Base-by-base conservation (phyloP, 2,329 filamentous ascomycete genomes). In the Stagonosporopsis cucurbitacearum region DNA sequence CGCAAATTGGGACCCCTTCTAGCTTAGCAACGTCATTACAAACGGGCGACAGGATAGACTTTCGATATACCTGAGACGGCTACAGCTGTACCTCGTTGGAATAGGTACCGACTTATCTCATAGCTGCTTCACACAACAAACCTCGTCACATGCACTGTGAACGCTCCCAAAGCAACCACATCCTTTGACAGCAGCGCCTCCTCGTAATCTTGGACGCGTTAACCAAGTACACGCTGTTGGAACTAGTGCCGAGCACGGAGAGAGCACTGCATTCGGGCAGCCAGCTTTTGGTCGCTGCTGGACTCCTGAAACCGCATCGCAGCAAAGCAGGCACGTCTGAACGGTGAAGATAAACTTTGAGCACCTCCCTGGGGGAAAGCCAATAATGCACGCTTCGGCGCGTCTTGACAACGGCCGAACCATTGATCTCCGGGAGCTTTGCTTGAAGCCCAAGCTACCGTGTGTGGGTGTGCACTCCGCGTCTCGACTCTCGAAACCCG, bases 41-140 rank as follows among this genome's bases (percentile, higher is more conserved):
- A 56, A 57, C 61, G 33, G 59, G 41, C 42, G 43, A 35, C 25
- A 59, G 50, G 26, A 40, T 40, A 39, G 36, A 32, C 42, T 52
- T 26, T 51, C 48, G 54, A 58, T 66, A 55, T 65, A 66, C 43
- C 41, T 68, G 65, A 68, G 62, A 66, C 65, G 30, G 41, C 60
- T 54, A 65, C 57, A 57, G 52, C 59, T 50, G 44, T 53, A 40
- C 48, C 35, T 60, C 44, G 61, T 57, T 48, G 48, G 40, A 58
- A 58, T 52, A 49, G 44, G 50, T 41, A 36, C 50, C 36, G 22
- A 22, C 4, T 46, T 49, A 57, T 61, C 51, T 52, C 48, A 42
- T 44, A 32, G 37, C 42, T 42, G 60, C 62, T 58, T 58, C 62
- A 64, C 48, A 55, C 46, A 37, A 22, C 36, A 19, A 39, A 37